Evolutionary conservation across 1,284 basidiomycete species (phyloP).

Genomic region (Neotropicomus parvogracilis): DNA sequence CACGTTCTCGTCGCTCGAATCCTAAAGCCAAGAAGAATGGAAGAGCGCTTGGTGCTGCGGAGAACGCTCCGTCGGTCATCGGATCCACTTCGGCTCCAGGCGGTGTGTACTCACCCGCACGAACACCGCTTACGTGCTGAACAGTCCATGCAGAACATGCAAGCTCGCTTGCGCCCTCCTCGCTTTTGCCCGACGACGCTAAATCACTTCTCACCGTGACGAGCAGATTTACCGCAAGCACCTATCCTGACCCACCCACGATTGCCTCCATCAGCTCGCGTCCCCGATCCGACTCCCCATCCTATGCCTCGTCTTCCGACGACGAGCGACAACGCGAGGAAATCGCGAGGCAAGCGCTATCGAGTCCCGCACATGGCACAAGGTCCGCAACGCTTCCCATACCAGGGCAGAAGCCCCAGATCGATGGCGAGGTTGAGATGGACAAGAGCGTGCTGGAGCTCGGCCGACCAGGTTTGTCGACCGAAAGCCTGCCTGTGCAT

Average conservation of each 20-base stretch:
- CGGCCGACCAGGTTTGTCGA: constrained; percentile 30
- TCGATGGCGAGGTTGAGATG: constrained; percentile 9
- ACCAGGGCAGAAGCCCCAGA: constrained; percentile 1
- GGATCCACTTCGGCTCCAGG: constrained; percentile 13
- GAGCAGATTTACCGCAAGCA: constrained; percentile 30
- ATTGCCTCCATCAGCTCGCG: constrained; percentile 23
- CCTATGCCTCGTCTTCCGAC: constrained; percentile 20
- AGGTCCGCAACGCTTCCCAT: constrained; percentile 27
- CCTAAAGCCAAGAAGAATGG: constrained; percentile 13
- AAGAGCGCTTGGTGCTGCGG: not conserved
- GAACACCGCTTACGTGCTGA: constrained; percentile 13
- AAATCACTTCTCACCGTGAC: constrained; percentile 33
- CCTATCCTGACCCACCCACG: constrained; percentile 29
- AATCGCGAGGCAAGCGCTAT: constrained; percentile 16
- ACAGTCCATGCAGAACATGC: constrained; percentile 15
- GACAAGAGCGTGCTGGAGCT: constrained; percentile 32
- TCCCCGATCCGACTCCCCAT: constrained; percentile 20
- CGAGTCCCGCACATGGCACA: constrained; percentile 23
- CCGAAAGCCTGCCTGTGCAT: constrained; percentile 28
- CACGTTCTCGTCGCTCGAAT: constrained; percentile 15
- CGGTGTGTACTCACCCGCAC: constrained; percentile 20
- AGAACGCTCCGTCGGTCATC: constrained; percentile 5
- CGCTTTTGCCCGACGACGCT: constrained; percentile 24
- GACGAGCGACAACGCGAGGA: constrained; percentile 26
- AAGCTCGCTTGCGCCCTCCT: constrained; percentile 18